Percentiles rank a stretch among this genome's conserved stretches.
Conservation (phyloP, 2,329 filamentous ascomycete genomes). For the Alternaria sp. region DNA sequence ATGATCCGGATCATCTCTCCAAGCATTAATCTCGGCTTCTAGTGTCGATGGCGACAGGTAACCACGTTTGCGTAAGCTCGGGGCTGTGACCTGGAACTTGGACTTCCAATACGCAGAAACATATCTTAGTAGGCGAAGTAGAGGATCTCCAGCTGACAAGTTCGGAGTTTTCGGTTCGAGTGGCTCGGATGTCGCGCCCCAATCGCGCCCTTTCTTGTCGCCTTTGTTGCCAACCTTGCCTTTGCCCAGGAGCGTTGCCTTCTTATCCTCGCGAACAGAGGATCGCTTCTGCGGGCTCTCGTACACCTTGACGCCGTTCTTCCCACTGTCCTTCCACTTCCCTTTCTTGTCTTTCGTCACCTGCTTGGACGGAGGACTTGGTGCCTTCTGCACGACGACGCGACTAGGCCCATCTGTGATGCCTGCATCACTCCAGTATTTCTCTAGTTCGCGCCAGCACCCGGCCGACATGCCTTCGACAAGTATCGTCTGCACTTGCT, state of each 20-base stretch:
- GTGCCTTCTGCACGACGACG: slow-evolving; percentile 68
- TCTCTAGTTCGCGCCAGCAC: slow-evolving; percentile 48
- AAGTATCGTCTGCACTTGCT: slow-evolving; percentile 43
- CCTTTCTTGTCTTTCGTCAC: slow-evolving; percentile 27
- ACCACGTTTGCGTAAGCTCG: slow-evolving; percentile 85
- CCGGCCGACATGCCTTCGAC: slow-evolving; percentile 39
- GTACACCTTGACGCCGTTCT: slow-evolving; percentile 45
- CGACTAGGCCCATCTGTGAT: slow-evolving; percentile 81
- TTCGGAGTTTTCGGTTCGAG: slow-evolving; percentile 76
- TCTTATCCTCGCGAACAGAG: slow-evolving; percentile 10
- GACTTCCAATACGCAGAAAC: slow-evolving; percentile 90
- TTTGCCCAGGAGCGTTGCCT: slow-evolving; percentile 23
- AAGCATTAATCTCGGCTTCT: slow-evolving; percentile 76
- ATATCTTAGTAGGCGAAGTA: slow-evolving; percentile 77
- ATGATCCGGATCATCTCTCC: slow-evolving; percentile 69
- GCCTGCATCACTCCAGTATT: slow-evolving; percentile 75
- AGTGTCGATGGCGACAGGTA: slow-evolving; percentile 82
- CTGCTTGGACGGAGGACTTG: slow-evolving; percentile 71
- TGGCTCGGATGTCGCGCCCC: slow-evolving; percentile 73
- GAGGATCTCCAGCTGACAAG: slow-evolving; percentile 82
- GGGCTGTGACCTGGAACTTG: slow-evolving; percentile 77
- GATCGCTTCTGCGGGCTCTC: slow-evolving; percentile 30
- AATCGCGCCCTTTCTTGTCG: slow-evolving; percentile 67
- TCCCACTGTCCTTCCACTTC: slow-evolving; percentile 54
- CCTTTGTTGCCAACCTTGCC: slow-evolving; percentile 51